These are phyloP conservation scores for Dendrocalamus sinicus DNA, from an alignment of 176 grass and related monocot genomes.

Conservation along the genomic window DNA sequence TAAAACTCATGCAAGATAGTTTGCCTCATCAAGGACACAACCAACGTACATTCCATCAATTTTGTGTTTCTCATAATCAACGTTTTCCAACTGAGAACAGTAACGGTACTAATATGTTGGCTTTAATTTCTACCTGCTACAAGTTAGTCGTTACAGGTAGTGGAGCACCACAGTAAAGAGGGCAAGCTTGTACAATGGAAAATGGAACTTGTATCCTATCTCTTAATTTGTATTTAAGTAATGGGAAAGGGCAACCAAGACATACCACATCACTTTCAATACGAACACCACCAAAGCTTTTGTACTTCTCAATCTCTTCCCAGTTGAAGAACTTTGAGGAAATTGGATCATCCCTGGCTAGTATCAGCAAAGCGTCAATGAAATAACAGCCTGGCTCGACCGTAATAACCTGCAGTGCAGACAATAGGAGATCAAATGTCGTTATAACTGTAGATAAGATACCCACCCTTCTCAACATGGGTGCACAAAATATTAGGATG, in stretches of 20 bases:
- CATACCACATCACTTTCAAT: slow-evolving; percentile 99
- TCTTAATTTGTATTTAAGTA: neutral
- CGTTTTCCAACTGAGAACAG: slow-evolving; percentile 6
- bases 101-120: neutral
- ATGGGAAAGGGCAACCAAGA: neutral
- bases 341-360: slow-evolving; percentile 58
- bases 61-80: neutral
- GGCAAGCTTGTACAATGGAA: neutral
- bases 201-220: neutral
- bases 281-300: slow-evolving; percentile 87
- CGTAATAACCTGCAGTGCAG: slow-evolving; percentile 82
- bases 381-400: slow-evolving; percentile 98
- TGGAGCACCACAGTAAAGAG: slow-evolving; percentile 21
- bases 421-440: slow-evolving; percentile 40
- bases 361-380: slow-evolving; percentile 73
- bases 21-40: slow-evolving; percentile 12
- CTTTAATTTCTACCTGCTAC: neutral
- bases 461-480: slow-evolving; percentile 2
- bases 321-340: slow-evolving; percentile 77
- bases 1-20: slow-evolving; percentile 1
- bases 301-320: slow-evolving; percentile 68
- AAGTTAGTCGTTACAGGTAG: neutral
- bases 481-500: slow-evolving; percentile 24
- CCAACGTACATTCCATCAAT: slow-evolving; percentile 9
- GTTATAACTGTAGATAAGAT: slow-evolving; percentile 4